A percentile compares a stretch with the other conserved stretches of the same genome.
Conservation (phyloP, 768 basidiomycete species). For the Xerocomellus amylosporus region DNA sequence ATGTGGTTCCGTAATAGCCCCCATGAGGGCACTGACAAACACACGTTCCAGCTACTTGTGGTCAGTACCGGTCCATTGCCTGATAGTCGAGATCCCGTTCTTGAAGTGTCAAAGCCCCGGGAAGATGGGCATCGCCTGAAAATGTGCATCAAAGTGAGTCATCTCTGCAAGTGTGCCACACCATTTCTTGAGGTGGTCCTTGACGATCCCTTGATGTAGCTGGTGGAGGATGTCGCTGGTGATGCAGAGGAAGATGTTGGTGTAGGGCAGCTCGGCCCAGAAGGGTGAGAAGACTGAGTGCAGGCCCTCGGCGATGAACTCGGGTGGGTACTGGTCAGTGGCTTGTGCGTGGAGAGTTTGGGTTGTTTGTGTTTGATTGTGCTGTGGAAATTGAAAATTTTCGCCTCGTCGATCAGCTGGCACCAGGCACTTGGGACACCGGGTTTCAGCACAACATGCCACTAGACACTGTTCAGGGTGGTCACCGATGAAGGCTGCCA, state of each 20-base stretch:
- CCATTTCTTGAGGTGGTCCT: conserved; percentile 4
- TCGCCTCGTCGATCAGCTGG: background rate
- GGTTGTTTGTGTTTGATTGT: background rate
- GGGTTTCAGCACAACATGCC: background rate
- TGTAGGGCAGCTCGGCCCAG: background rate
- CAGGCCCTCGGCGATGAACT: background rate
- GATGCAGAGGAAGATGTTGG: background rate
- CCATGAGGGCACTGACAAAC: background rate
- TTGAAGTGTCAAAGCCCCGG: background rate
- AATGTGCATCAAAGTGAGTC: background rate
- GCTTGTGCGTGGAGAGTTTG: background rate
- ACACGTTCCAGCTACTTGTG: background rate
- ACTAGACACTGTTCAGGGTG: conserved; percentile 1
- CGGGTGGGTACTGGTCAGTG: background rate
- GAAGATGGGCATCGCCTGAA: background rate
- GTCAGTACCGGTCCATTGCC: background rate
- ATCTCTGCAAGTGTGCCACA: background rate
- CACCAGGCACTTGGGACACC: background rate
- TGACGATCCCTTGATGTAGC: background rate
- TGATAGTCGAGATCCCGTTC: background rate
- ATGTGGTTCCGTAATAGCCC: background rate
- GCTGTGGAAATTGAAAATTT: background rate
- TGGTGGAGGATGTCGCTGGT: background rate
- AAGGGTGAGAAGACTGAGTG: background rate
- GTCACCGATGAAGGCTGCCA: background rate